Evolutionary conservation across 805 yeast genomes (phyloP).

Genomic region (Saccharomycodes ludwigii): DNA sequence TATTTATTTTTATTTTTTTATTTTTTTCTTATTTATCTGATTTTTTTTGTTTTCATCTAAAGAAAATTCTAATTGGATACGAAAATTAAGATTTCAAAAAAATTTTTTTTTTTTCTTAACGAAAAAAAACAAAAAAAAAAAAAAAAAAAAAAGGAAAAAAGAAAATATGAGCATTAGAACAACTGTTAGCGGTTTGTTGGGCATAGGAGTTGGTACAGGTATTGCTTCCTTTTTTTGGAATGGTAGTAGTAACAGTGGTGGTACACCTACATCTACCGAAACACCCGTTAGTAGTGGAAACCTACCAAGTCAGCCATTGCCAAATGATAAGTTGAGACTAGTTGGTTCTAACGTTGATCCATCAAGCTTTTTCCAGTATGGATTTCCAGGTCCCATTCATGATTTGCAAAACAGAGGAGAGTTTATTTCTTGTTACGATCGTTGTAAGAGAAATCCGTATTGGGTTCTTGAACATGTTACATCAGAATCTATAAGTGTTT

Average conservation of each 20-base stretch:
- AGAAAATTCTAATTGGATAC: too few species aligned
- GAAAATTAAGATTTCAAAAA: too few species aligned
- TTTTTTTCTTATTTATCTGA: too few species aligned
- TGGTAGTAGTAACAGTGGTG: constrained; percentile 8
- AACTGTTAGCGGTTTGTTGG: constrained; percentile 16
- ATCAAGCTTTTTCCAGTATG: constrained; percentile 73
- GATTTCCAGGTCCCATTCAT: constrained; percentile 91
- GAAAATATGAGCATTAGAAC: constrained; percentile 15
- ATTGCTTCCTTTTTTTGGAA: constrained; percentile 25
- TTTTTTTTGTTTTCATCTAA: too few species aligned
- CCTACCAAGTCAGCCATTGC: constrained; percentile 1
- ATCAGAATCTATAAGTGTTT: constrained; percentile 44
- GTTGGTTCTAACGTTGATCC: constrained; percentile 45
- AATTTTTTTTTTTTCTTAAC: too few species aligned
- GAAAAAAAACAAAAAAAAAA: too few species aligned
- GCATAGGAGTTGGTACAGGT: constrained; percentile 22
- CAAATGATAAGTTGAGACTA: constrained; percentile 12
- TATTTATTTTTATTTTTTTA: too few species aligned
- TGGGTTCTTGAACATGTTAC: constrained; percentile 85
- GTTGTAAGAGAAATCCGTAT: constrained; percentile 75
- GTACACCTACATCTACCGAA: constrained; percentile 8
- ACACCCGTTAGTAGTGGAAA: constrained; percentile 4
- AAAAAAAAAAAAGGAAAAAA: not conserved
- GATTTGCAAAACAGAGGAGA: constrained; percentile 66
- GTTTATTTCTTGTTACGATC: constrained; percentile 76